Percentiles rank a stretch among this genome's conserved stretches.
These are phyloP conservation scores for Candida easanensis DNA, from an alignment of 805 yeast species.

Conservation along the genomic window DNA sequence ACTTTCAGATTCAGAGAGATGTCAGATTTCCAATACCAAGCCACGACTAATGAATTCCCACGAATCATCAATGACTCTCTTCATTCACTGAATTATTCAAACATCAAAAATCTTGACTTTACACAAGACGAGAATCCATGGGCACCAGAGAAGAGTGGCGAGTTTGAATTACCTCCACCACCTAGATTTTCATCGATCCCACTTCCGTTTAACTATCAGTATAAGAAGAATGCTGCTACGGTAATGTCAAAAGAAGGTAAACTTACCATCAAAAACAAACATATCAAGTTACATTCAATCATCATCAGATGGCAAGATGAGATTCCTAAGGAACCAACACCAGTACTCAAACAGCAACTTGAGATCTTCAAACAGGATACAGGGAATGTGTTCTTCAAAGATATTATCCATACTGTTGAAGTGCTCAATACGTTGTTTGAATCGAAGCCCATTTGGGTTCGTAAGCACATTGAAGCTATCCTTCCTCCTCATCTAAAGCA, in stretches of 20 bases:
- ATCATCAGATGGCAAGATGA: conserved; percentile 47
- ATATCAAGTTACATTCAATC: conserved; percentile 50
- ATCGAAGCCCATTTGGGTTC: conserved; percentile 79
- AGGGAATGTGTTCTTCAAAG: conserved; percentile 26
- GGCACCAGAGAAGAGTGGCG: conserved; percentile 21
- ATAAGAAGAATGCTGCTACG: conserved; percentile 65
- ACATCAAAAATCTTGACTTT: conserved; percentile 38
- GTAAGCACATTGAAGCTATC: conserved; percentile 62
- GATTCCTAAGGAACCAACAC: conserved; percentile 50
- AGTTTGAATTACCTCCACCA: conserved; percentile 75
- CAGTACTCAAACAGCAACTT: conserved; percentile 45
- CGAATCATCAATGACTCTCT: conserved; percentile 38
- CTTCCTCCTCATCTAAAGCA: conserved; percentile 43
- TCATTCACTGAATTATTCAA: conserved; percentile 37
- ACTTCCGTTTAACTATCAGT: conserved; percentile 76
- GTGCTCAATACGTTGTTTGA: conserved; percentile 48
- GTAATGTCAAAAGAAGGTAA: conserved; percentile 42
- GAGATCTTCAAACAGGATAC: conserved; percentile 33
- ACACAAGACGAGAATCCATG: conserved; percentile 36
- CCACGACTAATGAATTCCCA: conserved; percentile 54
- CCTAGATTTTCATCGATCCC: conserved; percentile 75
- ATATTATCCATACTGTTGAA: conserved; percentile 29
- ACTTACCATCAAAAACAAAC: conserved; percentile 43
- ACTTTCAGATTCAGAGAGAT: conserved; percentile 78
- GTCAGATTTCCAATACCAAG: conserved; percentile 80